phyloP scores from a whole-genome alignment of 306 rosid species.

The Hippophae gyantsensis region DNA sequence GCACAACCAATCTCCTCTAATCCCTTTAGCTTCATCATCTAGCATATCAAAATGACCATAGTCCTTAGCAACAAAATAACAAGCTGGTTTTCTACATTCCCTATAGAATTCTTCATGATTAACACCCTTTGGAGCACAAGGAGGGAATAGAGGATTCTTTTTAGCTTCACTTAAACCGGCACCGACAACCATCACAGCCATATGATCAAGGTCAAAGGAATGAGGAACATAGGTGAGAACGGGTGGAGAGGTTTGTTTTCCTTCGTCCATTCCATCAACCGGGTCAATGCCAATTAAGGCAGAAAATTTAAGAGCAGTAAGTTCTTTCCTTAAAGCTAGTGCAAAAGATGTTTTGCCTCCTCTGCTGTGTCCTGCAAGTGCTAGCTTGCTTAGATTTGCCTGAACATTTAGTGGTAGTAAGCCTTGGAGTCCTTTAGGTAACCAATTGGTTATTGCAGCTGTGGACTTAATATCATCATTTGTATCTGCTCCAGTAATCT shows the following conservation, averaged over 20 bases:
- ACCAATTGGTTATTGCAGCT: conserved; percentile 62
- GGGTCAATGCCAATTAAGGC: conserved; percentile 83
- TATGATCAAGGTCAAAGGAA: conserved; percentile 41
- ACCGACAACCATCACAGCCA: conserved; percentile 62
- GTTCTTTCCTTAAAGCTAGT: conserved; percentile 37
- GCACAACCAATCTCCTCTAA: too few species aligned
- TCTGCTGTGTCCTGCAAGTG: conserved; percentile 71
- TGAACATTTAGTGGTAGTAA: conserved; percentile 41
- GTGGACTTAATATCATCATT: conserved; percentile 47
- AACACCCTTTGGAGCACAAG: conserved; percentile 75
- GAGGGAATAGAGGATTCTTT: conserved; percentile 51
- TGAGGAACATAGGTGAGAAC: conserved; percentile 60
- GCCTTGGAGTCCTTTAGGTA: conserved; percentile 41
- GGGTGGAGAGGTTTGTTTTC: conserved; percentile 78
- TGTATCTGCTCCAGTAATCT: conserved; percentile 53
- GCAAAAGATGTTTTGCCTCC: conserved; percentile 88
- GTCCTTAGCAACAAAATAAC: conserved; percentile 56
- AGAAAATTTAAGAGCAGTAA: conserved; percentile 42
- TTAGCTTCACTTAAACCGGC: conserved; percentile 55
- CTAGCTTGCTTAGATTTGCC: conserved; percentile 47
- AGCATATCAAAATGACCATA: conserved; percentile 77
- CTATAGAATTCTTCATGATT: conserved; percentile 63
- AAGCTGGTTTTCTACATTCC: conserved; percentile 53
- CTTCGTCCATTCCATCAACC: conserved; percentile 69
- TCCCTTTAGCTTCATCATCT: conserved; percentile 65